Base-by-base conservation (phyloP, 2,329 filamentous ascomycete genomes). In the Cercospora beticola region DNA sequence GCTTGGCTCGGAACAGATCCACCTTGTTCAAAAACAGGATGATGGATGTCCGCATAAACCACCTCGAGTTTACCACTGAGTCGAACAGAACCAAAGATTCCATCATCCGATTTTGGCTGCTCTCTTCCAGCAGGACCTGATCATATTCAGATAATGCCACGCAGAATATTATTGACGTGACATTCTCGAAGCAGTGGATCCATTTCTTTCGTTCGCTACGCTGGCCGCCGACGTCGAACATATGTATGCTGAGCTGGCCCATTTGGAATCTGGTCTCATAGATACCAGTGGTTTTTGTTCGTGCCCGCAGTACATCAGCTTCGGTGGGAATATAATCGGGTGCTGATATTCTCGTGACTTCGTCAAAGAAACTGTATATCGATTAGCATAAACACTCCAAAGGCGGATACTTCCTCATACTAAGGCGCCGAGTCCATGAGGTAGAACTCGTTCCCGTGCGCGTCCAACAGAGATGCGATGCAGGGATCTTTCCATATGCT, bases 21-120 rank as follows among this genome's bases (percentile, higher is more conserved):
- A 99, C 95, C 81, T 99, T 99, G 85, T 99, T 99, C 71, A 99
- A 86, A 83, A 99, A 99, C 67, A 99, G 86, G 77, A 99, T 98
- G 78, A 99, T 99, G 78, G 94, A 97, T 12, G 95, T 99, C 75
- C 95, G 87, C 91, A 98, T 97, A 82, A 99, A 99, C 95, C 95
- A 99, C 75, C 95, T 87, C 33, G 95, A 98, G 82, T 99, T 99
- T 74, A 99, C 95, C 4, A 99, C 95, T 1, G 94, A 98, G 81
- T 99, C 95, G 79, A 99, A 99, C 4, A 99, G 86, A 16, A 98
- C 88, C 63, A 99, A 82, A 78, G 93, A 97, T 81, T 99, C 95
- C 93, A 98, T 97, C 95, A 99, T 99, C 71, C 95, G 95, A 80
- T 99, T 99, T 93, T 97, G 95, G 78, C 94, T 97, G 82, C 92